Evolutionary conservation across 2,329 filamentous ascomycete genomes (phyloP).

Genomic region (Cladosporium sp.): DNA sequence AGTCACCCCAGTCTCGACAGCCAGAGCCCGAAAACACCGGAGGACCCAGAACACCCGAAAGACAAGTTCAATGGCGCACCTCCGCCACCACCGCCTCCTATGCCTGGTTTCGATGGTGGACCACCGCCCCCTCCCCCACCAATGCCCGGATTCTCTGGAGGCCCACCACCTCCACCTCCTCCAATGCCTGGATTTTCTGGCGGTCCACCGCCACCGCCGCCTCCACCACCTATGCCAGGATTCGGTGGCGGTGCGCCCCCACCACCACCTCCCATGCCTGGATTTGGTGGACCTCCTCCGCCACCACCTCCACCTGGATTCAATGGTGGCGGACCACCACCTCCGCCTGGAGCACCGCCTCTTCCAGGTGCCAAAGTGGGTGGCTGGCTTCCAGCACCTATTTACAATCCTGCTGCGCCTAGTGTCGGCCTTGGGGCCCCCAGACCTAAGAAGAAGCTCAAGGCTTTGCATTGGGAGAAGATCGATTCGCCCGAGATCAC

Average conservation of each 20-base stretch:
- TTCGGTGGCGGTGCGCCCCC: conserved; percentile 55
- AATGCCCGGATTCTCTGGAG: conserved; percentile 52
- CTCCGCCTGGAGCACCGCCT: conserved; percentile 68
- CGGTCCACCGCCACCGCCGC: conserved; percentile 46
- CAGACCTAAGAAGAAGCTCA: conserved; percentile 97
- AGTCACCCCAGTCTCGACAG: conserved; percentile 75
- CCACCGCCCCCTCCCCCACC: conserved; percentile 41
- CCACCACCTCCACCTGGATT: conserved; percentile 45
- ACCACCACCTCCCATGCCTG: conserved; percentile 61
- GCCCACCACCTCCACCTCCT: conserved; percentile 42
- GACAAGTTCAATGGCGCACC: conserved; percentile 47
- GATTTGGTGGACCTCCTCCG: conserved; percentile 48
- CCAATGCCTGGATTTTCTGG: conserved; percentile 51
- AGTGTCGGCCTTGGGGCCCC: conserved; percentile 75
- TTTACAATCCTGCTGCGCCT: conserved; percentile 56
- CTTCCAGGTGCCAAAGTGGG: conserved; percentile 61
- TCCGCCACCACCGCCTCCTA: conserved; percentile 39
- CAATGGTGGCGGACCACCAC: conserved; percentile 56
- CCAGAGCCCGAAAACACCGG: conserved; percentile 67
- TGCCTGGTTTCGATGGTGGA: conserved; percentile 31
- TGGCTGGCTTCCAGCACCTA: conserved; percentile 71
- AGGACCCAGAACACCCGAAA: conserved; percentile 55
- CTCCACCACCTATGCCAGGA: conserved; percentile 33
- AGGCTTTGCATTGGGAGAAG: conserved; percentile 99
- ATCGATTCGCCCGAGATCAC: conserved; percentile 89